Conservation (phyloP, 441 rosid species). For the Gossypium davidsonii region DNA sequence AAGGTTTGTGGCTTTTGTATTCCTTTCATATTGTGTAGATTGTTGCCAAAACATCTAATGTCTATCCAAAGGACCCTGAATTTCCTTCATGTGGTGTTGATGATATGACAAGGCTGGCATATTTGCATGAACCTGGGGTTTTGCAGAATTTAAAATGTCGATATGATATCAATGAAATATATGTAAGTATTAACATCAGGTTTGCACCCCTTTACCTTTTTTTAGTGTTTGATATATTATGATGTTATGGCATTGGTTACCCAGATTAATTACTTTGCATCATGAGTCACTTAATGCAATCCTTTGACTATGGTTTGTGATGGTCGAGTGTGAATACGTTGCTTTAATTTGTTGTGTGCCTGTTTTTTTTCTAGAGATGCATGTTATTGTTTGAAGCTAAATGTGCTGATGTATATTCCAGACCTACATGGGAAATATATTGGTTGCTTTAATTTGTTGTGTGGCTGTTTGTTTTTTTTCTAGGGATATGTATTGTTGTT, state of each 20-base stretch:
- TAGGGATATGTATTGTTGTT: conserved; percentile 3
- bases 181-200: conserved; percentile 48
- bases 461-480: background rate
- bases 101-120: conserved; percentile 93
- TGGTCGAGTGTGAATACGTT: background rate
- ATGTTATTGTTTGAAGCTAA: conserved; percentile 16
- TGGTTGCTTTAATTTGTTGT: background rate
- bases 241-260: background rate
- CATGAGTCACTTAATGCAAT: background rate
- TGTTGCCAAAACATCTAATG: conserved; percentile 48
- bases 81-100: conserved; percentile 79
- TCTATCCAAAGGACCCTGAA: conserved; percentile 78
- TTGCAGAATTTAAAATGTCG: conserved; percentile 63
- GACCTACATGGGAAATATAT: no score
- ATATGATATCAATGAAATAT: conserved; percentile 72
- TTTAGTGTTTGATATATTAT: background rate
- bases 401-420: conserved; percentile 28
- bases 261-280: background rate
- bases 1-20: background rate
- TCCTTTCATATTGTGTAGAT: conserved; percentile 37
- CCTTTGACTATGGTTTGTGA: conserved; percentile 1
- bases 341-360: background rate
- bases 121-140: conserved; percentile 94
- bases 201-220: conserved; percentile 8
- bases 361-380: background rate